A percentile compares a stretch with the other conserved stretches of the same genome.
phyloP scores from a whole-genome alignment of 1,139 yeast genomes.

The Kluyveromyces sp. region DNA sequence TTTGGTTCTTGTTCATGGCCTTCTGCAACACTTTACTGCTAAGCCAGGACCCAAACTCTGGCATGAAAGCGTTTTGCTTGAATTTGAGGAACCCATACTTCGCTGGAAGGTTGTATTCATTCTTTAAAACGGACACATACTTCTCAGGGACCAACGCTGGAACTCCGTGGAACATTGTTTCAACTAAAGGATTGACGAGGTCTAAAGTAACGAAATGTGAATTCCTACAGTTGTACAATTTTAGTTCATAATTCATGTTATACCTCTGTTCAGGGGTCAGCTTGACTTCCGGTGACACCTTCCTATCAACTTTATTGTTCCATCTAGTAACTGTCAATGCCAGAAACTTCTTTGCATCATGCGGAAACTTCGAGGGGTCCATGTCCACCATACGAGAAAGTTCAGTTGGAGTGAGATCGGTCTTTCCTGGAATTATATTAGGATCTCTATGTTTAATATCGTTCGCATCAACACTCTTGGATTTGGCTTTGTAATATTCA shows the following conservation, averaged over 20 bases:
- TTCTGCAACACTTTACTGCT: slow-evolving; percentile 13
- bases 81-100: slow-evolving; percentile 28
- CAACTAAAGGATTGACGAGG: slow-evolving; percentile 40
- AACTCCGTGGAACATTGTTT: slow-evolving; percentile 49
- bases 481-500: slow-evolving; percentile 3
- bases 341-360: neutral
- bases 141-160: slow-evolving; percentile 42
- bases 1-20: slow-evolving; percentile 16
- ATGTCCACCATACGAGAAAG: slow-evolving; percentile 3
- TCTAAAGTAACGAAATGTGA: slow-evolving; percentile 42
- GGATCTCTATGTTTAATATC: slow-evolving; percentile 9
- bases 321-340: neutral
- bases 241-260: slow-evolving; percentile 20
- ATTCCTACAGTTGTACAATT: slow-evolving; percentile 47
- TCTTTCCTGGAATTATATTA: slow-evolving; percentile 9
- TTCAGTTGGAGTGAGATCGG: slow-evolving; percentile 7
- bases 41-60: slow-evolving; percentile 28
- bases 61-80: slow-evolving; percentile 22
- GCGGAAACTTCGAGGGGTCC: neutral
- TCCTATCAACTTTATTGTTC: slow-evolving; percentile 9
- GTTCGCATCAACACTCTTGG: neutral
- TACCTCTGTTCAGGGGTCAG: slow-evolving; percentile 23
- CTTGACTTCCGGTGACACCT: slow-evolving; percentile 18
- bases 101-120: slow-evolving; percentile 40
- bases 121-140: slow-evolving; percentile 33